Evolutionary conservation across 148 eudicot species (phyloP).

Genomic region (Camellia japonica): DNA sequence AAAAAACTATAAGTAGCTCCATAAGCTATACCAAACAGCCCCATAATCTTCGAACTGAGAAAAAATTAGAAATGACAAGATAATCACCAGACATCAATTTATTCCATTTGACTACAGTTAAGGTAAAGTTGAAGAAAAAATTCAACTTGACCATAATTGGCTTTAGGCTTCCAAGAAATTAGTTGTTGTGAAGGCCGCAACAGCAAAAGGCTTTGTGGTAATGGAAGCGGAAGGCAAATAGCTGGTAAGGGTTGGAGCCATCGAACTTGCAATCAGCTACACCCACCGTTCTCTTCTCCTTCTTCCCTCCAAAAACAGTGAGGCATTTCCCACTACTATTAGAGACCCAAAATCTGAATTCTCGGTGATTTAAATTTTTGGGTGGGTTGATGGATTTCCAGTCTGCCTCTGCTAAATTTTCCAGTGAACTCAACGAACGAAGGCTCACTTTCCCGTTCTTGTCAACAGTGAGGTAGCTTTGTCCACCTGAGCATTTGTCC

Average conservation of each 20-base stretch:
- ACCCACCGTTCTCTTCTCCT: constrained; percentile 33
- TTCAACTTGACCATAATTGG: neutral
- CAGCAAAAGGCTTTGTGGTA: constrained; percentile 41
- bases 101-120: constrained; percentile 7
- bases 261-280: constrained; percentile 34
- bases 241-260: constrained; percentile 39
- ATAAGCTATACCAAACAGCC: too few species aligned
- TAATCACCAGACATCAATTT: neutral
- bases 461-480: constrained; percentile 41
- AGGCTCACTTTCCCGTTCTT: constrained; percentile 35
- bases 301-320: constrained; percentile 32
- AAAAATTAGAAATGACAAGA: neutral
- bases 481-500: constrained; percentile 44
- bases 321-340: constrained; percentile 39
- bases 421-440: constrained; percentile 27
- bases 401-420: constrained; percentile 35
- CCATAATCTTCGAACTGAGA: neutral
- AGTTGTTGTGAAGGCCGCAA: constrained; percentile 32
- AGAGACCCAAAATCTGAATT: constrained; percentile 35
- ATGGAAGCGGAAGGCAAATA: constrained; percentile 44
- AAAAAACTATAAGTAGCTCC: too few species aligned
- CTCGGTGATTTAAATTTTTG: constrained; percentile 26
- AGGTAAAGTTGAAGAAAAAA: neutral
- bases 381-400: constrained; percentile 50
- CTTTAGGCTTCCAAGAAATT: neutral